Evolutionary conservation across 2,329 filamentous ascomycete species (phyloP), one percentile per base, ranked within the genome.

Genomic region (Xylaria sp.): DNA sequence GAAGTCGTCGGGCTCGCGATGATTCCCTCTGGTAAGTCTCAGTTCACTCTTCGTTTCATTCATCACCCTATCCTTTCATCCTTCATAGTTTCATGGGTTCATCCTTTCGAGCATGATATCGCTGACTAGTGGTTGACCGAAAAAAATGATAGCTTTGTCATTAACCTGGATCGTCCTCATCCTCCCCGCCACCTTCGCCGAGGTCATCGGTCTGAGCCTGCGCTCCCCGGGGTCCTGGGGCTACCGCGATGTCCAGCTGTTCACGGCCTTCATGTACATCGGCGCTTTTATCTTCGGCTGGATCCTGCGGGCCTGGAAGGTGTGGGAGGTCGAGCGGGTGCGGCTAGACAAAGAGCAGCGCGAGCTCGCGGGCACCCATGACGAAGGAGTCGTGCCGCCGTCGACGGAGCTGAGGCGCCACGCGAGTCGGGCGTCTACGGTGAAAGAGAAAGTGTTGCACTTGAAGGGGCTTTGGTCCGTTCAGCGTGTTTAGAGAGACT

Each of bases 1-100:
- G 91, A 94, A 75, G 86, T 94, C 1, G 86, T 94, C 31, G 91
- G 91, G 0, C 74, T 94, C 4, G 83, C 84, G 60, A 78, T 90
- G 43, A 80, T 94, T 2, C 89, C 91, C 0, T 86, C 89, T 12
- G 87, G 85, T 69, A 65, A 67, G 74, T 62, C 19, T n/a, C 15
- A n/a, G 43, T 17, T 49, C n/a, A 17, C 15, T 25, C 15, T 33
- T n/a, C n/a, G n/a, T n/a, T n/a, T n/a, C n/a, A n/a, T n/a, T n/a
- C n/a, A n/a, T n/a, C n/a, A n/a, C n/a, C n/a, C n/a, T n/a, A n/a
- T n/a, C n/a, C n/a, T n/a, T n/a, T n/a, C n/a, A n/a, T n/a, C n/a
- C n/a, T n/a, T n/a, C n/a, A n/a, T n/a, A n/a, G n/a, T n/a, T n/a
- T n/a, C n/a, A n/a, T n/a, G n/a, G n/a, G n/a, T n/a, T n/a, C n/a